Evolutionary conservation across 202 grass and related monocot genomes (phyloP), one percentile per base, ranked within the genome.

Genomic region (Schoenoplectus tabernaemontani): DNA sequence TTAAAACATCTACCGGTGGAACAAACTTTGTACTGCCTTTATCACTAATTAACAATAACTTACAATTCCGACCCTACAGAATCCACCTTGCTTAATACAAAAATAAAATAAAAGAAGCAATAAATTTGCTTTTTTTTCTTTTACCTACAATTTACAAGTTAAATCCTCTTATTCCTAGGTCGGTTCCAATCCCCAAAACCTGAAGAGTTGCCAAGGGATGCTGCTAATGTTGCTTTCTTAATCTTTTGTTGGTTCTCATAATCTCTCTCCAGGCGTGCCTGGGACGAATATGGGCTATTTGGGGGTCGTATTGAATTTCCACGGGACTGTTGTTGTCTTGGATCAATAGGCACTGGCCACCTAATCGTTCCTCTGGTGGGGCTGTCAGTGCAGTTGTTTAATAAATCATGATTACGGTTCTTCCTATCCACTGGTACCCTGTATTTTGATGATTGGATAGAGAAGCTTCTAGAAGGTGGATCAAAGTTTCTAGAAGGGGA

Each of bases 211-310:
- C 83, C 87, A 81, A 92, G 83, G 50, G 89, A 86, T 43, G 91
- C 89, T 8, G 92, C 63, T 56, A 95, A 19, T 36, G 91, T 93
- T 72, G 91, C 92, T 89, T 99, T 99, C 84, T 88, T 86, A 23
- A 92, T 83, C 78, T 94, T 99, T 83, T 96, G 92, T 76, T 92
- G 92, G 44, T 89, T 95, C 38, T 99, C 92, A 0, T 86, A 92
- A 69, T 89, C 90, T 83, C 89, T 95, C 66, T 92, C 89, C 11
- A 88, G 81, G 34, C 84, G 89, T 16, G 83, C 58, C 60, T 89
- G 83, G 1, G 92, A 87, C 0, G 88, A 87, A 71, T 81, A 83
- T 4, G 77, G 88, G 19, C 57, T 66, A 82, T 80, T 78, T 4
- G 66, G 80, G 84, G 76, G 87, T 68, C 88, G 90, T 30, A 70